Evolutionary conservation across 371 early-diverging fungal species (phyloP), one percentile per base, ranked within the genome.

Genomic region (Mortierella sp.): DNA sequence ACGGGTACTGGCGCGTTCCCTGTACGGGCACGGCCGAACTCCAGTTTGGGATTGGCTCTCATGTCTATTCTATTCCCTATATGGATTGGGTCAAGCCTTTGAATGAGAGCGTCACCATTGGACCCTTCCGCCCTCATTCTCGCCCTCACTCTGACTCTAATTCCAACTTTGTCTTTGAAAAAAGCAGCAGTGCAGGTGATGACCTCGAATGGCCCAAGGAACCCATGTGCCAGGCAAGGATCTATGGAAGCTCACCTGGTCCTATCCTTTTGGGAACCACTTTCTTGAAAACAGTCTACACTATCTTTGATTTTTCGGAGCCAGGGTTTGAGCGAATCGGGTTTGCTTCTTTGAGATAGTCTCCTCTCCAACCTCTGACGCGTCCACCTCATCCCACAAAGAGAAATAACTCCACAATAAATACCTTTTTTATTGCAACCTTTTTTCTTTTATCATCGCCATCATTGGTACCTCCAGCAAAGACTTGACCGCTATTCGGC

Each of bases 201-300:
- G 21, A 19, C 12, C 50, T 2, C 9, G 19, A 0, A 12, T 21
- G 12, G 1, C 50, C 7, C 4, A 7, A 9, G 23, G 11, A 29
- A 4, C 53, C 63, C 7, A 69, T 75, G 75, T 75, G 75, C 47
- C 70, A 71, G 55, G 25, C 72, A 4, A 76, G 58, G 28, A 68
- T 76, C 23, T 76, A 45, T 68, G 77, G 77, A 4, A 71, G 71
- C 23, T 75, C 76, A 4, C 77, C 77, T 0, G 77, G 77, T 1
- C 77, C 77, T 19, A 72, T 56, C 16, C 47, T 76, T 7, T n/a
- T 76, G 23, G 77, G 77, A 0, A 47, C 68, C 1, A 51, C 60
- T 11, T 76, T 76, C 53, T 21, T 76, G 57, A 67, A 72, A 7
- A 51, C 47, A 12, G 77, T 76, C 6, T 76, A 76, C 53, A 76